Evolutionary conservation across 2,329 filamentous ascomycete genomes (phyloP).

Genomic region (Colletotrichum sp.): DNA sequence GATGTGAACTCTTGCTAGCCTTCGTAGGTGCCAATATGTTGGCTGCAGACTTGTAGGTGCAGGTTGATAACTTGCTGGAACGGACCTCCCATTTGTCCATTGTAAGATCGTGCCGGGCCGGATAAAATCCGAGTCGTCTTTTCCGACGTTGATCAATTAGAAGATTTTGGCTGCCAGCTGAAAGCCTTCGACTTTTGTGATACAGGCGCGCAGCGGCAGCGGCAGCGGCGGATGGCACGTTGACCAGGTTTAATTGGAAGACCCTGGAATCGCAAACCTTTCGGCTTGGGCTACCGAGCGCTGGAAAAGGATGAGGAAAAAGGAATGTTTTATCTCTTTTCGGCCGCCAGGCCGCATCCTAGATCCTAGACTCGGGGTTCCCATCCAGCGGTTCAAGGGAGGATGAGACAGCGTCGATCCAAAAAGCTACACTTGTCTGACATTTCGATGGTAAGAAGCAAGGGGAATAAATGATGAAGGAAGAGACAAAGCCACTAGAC

Average conservation of each 20-base stretch:
- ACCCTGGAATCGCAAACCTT: background rate
- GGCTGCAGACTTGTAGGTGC: background rate
- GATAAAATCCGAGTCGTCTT: background rate
- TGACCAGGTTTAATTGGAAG: background rate
- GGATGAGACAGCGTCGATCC: background rate
- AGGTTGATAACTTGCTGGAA: background rate
- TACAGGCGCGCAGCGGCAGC: background rate
- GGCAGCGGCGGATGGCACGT: background rate
- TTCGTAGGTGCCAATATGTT: background rate
- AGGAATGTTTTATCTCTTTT: background rate
- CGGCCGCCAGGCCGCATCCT: background rate
- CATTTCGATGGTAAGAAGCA: conserved; percentile 6
- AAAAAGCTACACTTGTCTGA: background rate
- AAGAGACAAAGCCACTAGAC: background rate
- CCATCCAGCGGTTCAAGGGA: background rate
- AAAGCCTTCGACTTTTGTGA: background rate
- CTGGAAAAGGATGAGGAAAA: background rate
- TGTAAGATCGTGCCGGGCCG: background rate
- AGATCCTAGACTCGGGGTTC: background rate
- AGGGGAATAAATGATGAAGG: background rate
- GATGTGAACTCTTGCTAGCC: background rate
- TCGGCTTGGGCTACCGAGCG: background rate
- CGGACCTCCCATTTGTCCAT: background rate
- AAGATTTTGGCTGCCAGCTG: background rate
- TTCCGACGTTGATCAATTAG: background rate